These are phyloP conservation scores for Friedmanniomyces endolithicus DNA, from an alignment of 495 filamentous ascomycete genomes.

Conservation along the genomic window DNA sequence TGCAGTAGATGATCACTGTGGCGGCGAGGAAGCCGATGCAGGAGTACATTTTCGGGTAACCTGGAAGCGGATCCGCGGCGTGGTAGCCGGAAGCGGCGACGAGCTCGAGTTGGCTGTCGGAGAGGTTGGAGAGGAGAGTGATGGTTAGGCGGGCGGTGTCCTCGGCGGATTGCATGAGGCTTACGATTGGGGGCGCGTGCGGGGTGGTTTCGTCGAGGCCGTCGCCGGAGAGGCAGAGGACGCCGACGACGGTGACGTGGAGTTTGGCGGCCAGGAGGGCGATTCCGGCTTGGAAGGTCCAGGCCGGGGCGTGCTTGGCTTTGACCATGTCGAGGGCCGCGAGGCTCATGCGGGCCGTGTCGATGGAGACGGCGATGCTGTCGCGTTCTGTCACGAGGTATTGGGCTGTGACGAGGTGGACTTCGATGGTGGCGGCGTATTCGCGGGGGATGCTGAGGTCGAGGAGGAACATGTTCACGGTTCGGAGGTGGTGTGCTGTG, in stretches of 20 bases:
- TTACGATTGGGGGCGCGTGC: neutral
- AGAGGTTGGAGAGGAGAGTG: neutral
- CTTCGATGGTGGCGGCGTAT: neutral
- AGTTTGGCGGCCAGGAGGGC: neutral
- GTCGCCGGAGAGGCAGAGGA: neutral
- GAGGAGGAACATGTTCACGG: neutral
- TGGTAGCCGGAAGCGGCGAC: neutral
- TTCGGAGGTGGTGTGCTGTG: neutral
- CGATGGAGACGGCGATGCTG: neutral
- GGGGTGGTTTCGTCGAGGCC: neutral
- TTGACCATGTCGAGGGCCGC: neutral
- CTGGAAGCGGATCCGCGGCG: constrained; percentile 2
- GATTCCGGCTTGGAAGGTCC: neutral
- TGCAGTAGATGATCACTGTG: constrained; percentile 10
- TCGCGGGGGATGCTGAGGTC: neutral
- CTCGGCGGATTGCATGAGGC: neutral
- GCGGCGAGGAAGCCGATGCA: constrained; percentile 9
- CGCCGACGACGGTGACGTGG: neutral
- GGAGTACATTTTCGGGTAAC: constrained; percentile 7
- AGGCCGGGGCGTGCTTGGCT: neutral
- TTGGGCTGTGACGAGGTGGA: neutral
- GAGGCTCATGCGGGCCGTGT: neutral
- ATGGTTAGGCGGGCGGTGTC: neutral
- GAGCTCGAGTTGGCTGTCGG: neutral
- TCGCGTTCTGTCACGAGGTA: neutral